Conservation (phyloP, 345 rosid genomes). For the Odontarrhena argentea region DNA sequence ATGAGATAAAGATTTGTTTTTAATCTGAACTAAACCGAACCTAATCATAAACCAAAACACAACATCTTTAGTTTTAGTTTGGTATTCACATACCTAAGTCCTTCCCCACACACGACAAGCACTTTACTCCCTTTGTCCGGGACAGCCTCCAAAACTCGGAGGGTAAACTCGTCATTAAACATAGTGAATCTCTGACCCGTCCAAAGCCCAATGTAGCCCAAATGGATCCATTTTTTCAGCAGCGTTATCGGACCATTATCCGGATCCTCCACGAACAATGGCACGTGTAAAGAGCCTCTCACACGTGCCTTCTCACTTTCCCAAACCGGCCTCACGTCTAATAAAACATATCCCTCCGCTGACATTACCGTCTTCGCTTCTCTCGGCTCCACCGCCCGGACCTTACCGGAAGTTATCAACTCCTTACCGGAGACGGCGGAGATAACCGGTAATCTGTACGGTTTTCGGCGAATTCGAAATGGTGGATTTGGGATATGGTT, state of each 20-base stretch:
- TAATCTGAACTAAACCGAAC: slow-evolving; percentile 3
- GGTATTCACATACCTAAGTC: slow-evolving; percentile 58
- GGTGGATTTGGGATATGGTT: slow-evolving; percentile 35
- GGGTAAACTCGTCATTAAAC: slow-evolving; percentile 59
- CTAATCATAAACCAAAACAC: slow-evolving; percentile 11
- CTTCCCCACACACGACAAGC: slow-evolving; percentile 93
- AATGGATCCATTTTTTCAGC: slow-evolving; percentile 90
- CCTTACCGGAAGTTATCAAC: slow-evolving; percentile 66
- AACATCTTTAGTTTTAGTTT: neutral
- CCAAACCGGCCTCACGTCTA: slow-evolving; percentile 86
- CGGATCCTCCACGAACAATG: slow-evolving; percentile 69
- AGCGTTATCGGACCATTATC: slow-evolving; percentile 72
- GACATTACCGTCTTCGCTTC: slow-evolving; percentile 59
- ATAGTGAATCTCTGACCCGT: slow-evolving; percentile 86
- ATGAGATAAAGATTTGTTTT: no score
- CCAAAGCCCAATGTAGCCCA: slow-evolving; percentile 91
- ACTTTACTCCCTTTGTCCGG: slow-evolving; percentile 69
- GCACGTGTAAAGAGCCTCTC: slow-evolving; percentile 73
- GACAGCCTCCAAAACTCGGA: slow-evolving; percentile 52
- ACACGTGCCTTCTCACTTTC: slow-evolving; percentile 81
- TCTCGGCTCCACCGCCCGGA: slow-evolving; percentile 57
- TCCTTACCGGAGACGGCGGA: slow-evolving; percentile 36
- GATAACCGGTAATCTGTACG: slow-evolving; percentile 25
- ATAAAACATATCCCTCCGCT: slow-evolving; percentile 56
- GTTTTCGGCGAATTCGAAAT: slow-evolving; percentile 15